Evolutionary conservation across 768 basidiomycete genomes (phyloP).

Genomic region (Boletus rubropictus): DNA sequence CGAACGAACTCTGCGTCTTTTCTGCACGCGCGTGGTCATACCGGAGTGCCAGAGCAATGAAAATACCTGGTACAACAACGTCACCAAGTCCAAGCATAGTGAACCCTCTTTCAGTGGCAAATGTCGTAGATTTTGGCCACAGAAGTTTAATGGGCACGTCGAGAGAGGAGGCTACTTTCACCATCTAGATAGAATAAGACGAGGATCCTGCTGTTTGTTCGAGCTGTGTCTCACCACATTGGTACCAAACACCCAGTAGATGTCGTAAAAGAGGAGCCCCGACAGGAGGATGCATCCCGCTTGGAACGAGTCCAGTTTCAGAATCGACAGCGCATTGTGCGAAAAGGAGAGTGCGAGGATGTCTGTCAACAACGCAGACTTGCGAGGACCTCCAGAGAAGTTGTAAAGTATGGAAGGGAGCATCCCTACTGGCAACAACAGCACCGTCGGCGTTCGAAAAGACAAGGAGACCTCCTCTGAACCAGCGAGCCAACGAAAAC

Average conservation of each 20-base stretch:
- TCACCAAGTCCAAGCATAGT: constrained; percentile 94
- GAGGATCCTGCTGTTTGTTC: not conserved
- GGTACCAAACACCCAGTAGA: constrained; percentile 92
- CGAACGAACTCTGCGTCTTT: constrained; percentile 35
- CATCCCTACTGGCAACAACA: constrained; percentile 53
- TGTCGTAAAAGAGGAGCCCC: constrained; percentile 88
- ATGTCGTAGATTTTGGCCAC: constrained; percentile 64
- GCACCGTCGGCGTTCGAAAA: constrained; percentile 51
- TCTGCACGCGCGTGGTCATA: constrained; percentile 61
- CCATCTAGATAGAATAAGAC: constrained; percentile 55
- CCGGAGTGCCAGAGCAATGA: constrained; percentile 81
- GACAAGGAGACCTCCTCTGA: constrained; percentile 39
- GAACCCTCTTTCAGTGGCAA: constrained; percentile 52
- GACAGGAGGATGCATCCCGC: constrained; percentile 79
- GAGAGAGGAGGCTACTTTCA: constrained; percentile 82
- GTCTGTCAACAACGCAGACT: constrained; percentile 73
- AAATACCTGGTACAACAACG: constrained; percentile 61
- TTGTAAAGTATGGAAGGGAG: constrained; percentile 64
- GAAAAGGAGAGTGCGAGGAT: constrained; percentile 72
- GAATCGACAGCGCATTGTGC: constrained; percentile 68
- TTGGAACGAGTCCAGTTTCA: constrained; percentile 84
- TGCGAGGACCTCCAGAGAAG: constrained; percentile 38
- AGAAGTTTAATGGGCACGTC: constrained; percentile 93
- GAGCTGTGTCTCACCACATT: constrained; percentile 56
- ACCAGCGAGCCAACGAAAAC: not conserved